Evolutionary conservation across 225 moss, liverwort and hornwort species (phyloP).

Genomic region (Neckera pumila): DNA sequence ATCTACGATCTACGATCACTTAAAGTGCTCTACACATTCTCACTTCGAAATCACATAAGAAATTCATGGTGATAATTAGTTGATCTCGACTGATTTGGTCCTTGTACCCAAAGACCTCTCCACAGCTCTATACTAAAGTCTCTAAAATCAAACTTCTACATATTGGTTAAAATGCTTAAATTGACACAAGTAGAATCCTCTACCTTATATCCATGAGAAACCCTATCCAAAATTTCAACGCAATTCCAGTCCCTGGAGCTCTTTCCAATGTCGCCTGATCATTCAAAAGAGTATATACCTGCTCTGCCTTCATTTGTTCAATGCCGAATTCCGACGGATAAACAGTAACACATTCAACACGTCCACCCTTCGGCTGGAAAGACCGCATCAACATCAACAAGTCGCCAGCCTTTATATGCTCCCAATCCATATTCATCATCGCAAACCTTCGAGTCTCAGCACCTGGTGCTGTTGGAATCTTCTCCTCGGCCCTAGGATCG

Average conservation of each 20-base stretch:
- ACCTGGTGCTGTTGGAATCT: constrained; percentile 51
- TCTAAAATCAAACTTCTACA: not conserved
- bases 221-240: not conserved
- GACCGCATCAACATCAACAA: constrained; percentile 84
- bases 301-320: constrained; percentile 69
- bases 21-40: not conserved
- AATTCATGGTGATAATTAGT: not conserved
- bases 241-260: not conserved
- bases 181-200: not conserved
- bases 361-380: constrained; percentile 68
- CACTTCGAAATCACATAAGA: not conserved
- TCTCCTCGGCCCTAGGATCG: constrained; percentile 37
- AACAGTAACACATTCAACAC: constrained; percentile 41
- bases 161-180: not conserved
- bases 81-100: not conserved
- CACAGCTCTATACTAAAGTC: not conserved
- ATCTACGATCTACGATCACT: not conserved
- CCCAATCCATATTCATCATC: constrained; percentile 97
- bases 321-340: constrained; percentile 92
- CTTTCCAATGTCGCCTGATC: not conserved
- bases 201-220: not conserved
- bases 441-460: constrained; percentile 75
- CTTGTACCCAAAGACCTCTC: not conserved
- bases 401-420: constrained; percentile 71
- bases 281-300: constrained; percentile 8